Evolutionary conservation across 208 protist species (phyloP).

Genomic region (Novymonas esmeraldas): DNA sequence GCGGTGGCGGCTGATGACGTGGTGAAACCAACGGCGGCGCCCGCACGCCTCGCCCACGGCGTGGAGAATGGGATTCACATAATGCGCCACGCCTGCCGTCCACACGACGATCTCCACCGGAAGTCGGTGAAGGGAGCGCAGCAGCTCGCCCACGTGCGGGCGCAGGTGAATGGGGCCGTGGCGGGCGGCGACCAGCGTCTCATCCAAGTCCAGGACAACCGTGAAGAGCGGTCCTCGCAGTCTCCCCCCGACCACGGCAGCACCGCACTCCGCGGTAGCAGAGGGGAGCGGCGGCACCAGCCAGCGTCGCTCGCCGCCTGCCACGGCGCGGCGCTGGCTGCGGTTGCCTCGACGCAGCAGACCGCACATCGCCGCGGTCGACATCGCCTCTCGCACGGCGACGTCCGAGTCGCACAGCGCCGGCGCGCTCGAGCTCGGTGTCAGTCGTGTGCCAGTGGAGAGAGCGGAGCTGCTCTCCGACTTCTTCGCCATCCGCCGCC

Average conservation of each 20-base stretch:
- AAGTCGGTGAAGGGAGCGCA: constrained; percentile 54
- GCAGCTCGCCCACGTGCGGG: constrained; percentile 52
- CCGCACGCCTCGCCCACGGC: constrained; percentile 45
- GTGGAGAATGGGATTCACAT: constrained; percentile 73
- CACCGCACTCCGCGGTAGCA: not conserved
- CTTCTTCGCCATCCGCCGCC: constrained; percentile 39
- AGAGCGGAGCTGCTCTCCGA: constrained; percentile 20
- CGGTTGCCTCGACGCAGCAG: constrained; percentile 6
- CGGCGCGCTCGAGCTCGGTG: constrained; percentile 20
- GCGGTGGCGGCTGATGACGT: constrained; percentile 78
- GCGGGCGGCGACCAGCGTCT: constrained; percentile 76
- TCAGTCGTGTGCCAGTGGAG: constrained; percentile 9
- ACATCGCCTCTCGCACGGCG: constrained; percentile 4
- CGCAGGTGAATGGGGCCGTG: constrained; percentile 54
- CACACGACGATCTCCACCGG: constrained; percentile 81
- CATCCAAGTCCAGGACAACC: constrained; percentile 83
- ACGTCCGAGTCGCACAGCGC: constrained; percentile 17
- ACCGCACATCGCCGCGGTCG: not conserved
- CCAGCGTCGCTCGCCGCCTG: constrained; percentile 10
- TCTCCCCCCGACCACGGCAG: not conserved
- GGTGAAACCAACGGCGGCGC: constrained; percentile 70
- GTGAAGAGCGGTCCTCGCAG: constrained; percentile 37
- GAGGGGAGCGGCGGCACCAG: constrained; percentile 22
- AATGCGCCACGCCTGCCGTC: constrained; percentile 59
- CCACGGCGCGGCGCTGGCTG: constrained; percentile 2